Evolutionary conservation across 441 rosid species (phyloP).

Genomic region (Sinapis alba): DNA sequence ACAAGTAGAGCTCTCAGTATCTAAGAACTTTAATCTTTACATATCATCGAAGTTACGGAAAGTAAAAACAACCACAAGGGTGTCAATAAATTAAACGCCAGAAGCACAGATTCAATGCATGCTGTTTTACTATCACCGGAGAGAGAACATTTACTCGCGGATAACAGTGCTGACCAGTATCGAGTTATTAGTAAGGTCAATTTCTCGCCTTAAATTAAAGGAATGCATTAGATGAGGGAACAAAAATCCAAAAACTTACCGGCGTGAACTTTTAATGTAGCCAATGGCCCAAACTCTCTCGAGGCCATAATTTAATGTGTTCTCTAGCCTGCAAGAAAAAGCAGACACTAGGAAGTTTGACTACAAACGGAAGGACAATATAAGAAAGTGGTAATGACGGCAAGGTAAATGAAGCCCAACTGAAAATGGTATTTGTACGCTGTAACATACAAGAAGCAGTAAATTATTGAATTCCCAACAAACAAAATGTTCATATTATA

Average conservation of each 20-base stretch:
- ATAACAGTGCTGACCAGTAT: slow-evolving; percentile 1
- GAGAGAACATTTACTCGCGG: slow-evolving; percentile 7
- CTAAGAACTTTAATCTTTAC: slow-evolving; percentile 5
- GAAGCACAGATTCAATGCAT: neutral
- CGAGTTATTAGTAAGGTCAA: neutral
- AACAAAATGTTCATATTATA: slow-evolving; percentile 4
- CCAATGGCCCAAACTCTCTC: slow-evolving; percentile 92
- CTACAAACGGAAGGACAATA: neutral
- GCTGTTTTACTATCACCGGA: slow-evolving; percentile 2
- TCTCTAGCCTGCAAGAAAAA: slow-evolving; percentile 67
- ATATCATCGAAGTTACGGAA: neutral
- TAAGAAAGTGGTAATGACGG: neutral
- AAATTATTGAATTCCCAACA: neutral
- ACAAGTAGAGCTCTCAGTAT: slow-evolving; percentile 25
- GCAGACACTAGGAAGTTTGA: neutral
- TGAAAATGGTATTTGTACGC: neutral
- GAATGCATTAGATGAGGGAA: neutral
- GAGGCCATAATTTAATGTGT: slow-evolving; percentile 82
- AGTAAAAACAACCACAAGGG: slow-evolving; percentile 10
- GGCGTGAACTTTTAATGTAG: slow-evolving; percentile 67
- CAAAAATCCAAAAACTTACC: slow-evolving; percentile 49
- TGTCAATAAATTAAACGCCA: neutral
- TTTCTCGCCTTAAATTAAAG: neutral
- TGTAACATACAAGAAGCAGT: neutral
- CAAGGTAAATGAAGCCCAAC: slow-evolving; percentile 1